Conservation (phyloP, 805 yeast species). For the Pichia manshurica region DNA sequence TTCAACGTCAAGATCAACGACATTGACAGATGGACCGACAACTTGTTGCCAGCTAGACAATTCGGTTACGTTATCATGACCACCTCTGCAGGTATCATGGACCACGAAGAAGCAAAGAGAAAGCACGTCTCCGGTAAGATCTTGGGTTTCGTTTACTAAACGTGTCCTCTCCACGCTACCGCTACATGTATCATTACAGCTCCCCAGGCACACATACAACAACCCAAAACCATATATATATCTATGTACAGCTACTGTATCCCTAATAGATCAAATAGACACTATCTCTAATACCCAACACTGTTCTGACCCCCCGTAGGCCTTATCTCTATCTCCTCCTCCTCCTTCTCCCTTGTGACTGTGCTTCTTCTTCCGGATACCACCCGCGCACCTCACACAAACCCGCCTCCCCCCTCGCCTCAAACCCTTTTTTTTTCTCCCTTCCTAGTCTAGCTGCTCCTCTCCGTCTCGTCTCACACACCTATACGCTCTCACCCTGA, state of each 20-base stretch:
- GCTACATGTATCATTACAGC: too few relatives aligned
- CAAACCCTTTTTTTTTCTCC: background rate
- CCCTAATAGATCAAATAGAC: too few relatives aligned
- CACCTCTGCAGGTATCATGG: constrained; percentile 99
- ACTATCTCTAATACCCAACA: too few relatives aligned
- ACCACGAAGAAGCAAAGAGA: constrained; percentile 99
- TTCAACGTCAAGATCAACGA: constrained; percentile 94
- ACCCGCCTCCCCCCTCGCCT: background rate
- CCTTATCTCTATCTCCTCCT: background rate
- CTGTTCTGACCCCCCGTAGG: too few relatives aligned
- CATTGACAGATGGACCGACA: constrained; percentile 97
- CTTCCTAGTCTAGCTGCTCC: too few relatives aligned
- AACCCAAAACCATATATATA: too few relatives aligned
- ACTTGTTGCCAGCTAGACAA: constrained; percentile 98
- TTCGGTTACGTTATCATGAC: constrained; percentile 97
- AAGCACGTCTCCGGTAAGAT: constrained; percentile 99
- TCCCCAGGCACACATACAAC: too few relatives aligned
- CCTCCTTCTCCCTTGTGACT: constrained; percentile 7
- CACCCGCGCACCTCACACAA: constrained; percentile 3
- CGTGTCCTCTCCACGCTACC: background rate
- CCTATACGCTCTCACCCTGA: background rate
- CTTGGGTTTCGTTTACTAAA: constrained; percentile 93
- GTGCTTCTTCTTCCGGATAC: background rate
- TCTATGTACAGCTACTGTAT: too few relatives aligned
- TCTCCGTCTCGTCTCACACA: background rate